phyloP scores from a whole-genome alignment of 2,329 filamentous ascomycete genomes.

The Ophiostoma montium region DNA sequence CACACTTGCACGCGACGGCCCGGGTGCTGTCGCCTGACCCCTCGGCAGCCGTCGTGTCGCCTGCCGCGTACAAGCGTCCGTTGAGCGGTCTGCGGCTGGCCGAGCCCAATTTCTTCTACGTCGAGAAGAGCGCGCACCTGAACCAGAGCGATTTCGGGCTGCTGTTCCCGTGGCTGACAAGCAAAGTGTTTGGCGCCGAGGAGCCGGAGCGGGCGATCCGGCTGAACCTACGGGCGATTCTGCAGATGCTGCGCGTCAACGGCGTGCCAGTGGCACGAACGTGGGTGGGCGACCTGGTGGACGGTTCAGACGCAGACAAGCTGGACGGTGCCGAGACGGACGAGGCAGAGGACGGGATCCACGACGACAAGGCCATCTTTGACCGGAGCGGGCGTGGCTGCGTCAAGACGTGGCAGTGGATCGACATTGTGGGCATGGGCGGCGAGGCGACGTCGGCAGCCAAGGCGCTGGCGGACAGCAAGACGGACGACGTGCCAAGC shows the following conservation, averaged over 20 bases:
- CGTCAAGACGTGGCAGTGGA: constrained; percentile 37
- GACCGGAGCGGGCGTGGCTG: constrained; percentile 23
- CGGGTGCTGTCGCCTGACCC: constrained; percentile 47
- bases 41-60: constrained; percentile 25
- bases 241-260: constrained; percentile 41
- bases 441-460: constrained; percentile 11
- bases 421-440: constrained; percentile 38
- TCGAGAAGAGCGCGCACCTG: constrained; percentile 59
- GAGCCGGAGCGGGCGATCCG: constrained; percentile 44
- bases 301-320: constrained; percentile 28
- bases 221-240: constrained; percentile 42
- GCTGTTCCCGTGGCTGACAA: constrained; percentile 59
- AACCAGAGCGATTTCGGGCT: constrained; percentile 75
- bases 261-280: constrained; percentile 35
- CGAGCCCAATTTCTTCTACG: constrained; percentile 60
- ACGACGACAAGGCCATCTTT: constrained; percentile 38
- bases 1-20: constrained; percentile 57
- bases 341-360: constrained; percentile 18
- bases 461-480: neutral
- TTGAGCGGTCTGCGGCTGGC: constrained; percentile 26
- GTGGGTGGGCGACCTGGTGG: constrained; percentile 32
- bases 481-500: constrained; percentile 8
- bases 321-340: constrained; percentile 13
- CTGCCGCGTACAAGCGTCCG: constrained; percentile 28
- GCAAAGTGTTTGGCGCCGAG: constrained; percentile 40